Evolutionary conservation across 2,329 filamentous ascomycete genomes (phyloP).

Genomic region (Keithomyces neogunnii): DNA sequence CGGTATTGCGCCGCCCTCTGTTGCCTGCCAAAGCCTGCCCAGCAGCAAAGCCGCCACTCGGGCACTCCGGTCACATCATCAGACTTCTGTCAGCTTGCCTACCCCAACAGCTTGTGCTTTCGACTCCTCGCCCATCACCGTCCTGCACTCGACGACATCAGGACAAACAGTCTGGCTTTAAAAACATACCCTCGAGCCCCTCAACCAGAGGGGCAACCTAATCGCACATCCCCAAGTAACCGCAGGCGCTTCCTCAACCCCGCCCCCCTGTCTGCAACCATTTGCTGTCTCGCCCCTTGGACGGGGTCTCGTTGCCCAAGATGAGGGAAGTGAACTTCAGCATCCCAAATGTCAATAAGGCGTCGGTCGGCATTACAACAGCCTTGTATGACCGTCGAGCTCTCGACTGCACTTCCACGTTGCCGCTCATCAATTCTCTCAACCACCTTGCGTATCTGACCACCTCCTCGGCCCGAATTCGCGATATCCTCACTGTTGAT

Average conservation of each 20-base stretch:
- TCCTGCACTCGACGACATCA: neutral
- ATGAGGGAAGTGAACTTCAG: conserved; percentile 99
- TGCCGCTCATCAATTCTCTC: conserved; percentile 96
- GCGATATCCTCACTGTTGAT: conserved; percentile 97
- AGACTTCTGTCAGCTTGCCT: neutral
- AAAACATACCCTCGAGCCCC: conserved; percentile 4
- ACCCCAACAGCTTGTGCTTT: neutral
- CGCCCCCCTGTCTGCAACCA: neutral
- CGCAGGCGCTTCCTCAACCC: neutral
- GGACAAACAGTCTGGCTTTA: conserved; percentile 4
- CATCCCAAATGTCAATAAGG: conserved; percentile 99
- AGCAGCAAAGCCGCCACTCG: conserved; percentile 8
- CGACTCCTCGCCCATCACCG: neutral
- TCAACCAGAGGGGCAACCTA: conserved; percentile 8
- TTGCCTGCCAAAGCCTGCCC: conserved; percentile 1
- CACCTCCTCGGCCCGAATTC: conserved; percentile 92
- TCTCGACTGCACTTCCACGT: conserved; percentile 94
- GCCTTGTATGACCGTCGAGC: conserved; percentile 96
- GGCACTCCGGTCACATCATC: conserved; percentile 4
- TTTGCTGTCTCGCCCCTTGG: neutral
- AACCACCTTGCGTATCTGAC: conserved; percentile 98
- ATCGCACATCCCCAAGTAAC: neutral
- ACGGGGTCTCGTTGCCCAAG: conserved; percentile 32
- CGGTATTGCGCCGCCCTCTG: neutral
- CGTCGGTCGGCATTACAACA: conserved; percentile 95